Evolutionary conservation across 2,329 filamentous ascomycete species (phyloP).

Genomic region (Cladosporium colombiae): DNA sequence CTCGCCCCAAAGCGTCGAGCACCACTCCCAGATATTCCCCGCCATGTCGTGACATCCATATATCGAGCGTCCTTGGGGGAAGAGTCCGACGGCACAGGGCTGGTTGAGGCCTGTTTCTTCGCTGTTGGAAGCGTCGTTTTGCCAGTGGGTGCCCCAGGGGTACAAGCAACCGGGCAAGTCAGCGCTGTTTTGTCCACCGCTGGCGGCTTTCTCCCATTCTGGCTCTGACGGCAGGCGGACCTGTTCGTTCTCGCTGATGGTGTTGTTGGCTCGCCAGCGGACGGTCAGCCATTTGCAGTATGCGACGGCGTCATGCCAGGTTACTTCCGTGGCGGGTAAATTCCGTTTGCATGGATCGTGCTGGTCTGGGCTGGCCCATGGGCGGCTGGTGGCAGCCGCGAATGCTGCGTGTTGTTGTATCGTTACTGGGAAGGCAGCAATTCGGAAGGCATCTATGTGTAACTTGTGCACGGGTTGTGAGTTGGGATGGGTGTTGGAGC

Average conservation of each 20-base stretch:
- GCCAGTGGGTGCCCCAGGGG: background rate
- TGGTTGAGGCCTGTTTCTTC: background rate
- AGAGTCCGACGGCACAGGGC: background rate
- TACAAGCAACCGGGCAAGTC: background rate
- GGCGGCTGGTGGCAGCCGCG: background rate
- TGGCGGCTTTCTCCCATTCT: slow-evolving; percentile 19
- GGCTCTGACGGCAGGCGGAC: slow-evolving; percentile 18
- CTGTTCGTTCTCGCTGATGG: background rate
- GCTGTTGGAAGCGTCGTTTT: background rate
- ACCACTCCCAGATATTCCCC: slow-evolving; percentile 22
- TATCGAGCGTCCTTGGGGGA: background rate
- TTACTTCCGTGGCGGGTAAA: background rate
- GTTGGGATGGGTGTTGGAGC: background rate
- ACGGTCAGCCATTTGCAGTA: background rate
- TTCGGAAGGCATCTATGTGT: background rate
- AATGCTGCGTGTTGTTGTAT: background rate
- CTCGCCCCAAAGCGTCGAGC: slow-evolving; percentile 19
- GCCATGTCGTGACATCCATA: slow-evolving; percentile 19
- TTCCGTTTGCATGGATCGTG: background rate
- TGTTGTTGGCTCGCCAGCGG: background rate
- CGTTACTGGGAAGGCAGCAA: background rate
- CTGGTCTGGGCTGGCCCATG: background rate
- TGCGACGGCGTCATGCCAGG: background rate
- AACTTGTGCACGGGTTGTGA: background rate
- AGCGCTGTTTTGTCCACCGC: slow-evolving; percentile 1